Base-by-base conservation (phyloP, 108 stramenopile species). In the Cyclostephanos tholiformis region DNA sequence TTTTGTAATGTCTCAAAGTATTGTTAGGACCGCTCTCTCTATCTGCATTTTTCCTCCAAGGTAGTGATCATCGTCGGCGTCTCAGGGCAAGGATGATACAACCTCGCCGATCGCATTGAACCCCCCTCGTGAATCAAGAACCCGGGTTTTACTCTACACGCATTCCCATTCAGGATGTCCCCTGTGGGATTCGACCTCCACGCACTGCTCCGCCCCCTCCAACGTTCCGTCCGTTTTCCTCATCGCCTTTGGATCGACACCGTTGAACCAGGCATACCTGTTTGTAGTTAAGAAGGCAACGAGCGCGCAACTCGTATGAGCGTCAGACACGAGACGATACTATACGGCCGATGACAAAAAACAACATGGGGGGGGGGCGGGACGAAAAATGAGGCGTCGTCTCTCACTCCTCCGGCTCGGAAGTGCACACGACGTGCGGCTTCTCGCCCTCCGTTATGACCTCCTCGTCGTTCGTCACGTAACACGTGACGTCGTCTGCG, bases 91-190 rank as follows among this genome's bases (percentile, higher is more conserved):
- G 4, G 41, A 41, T n/a, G n/a, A n/a, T n/a, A n/a, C n/a, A n/a
- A n/a, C n/a, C n/a, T n/a, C n/a, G n/a, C n/a, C n/a, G n/a, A n/a
- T n/a, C n/a, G n/a, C n/a, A n/a, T n/a, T n/a, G n/a, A n/a, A n/a
- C n/a, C n/a, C n/a, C n/a, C n/a, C n/a, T n/a, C n/a, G n/a, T n/a
- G n/a, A n/a, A n/a, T n/a, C n/a, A n/a, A n/a, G n/a, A n/a, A n/a
- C 32, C 32, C 32, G 32, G 32, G 2, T 32, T 32, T 32, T 32
- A 4, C 4, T 32, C 32, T 79, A 74, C 23, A 65, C 71, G 59
- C 87, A 88, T 75, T 88, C 87, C 87, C 87, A 88, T 72, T 88
- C 87, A 7, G 79, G 83, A 19, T 72, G 77, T 30, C 87, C 87
- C 59, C 67, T 74, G 46, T 72, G 83, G 26, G 76, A 79, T 61